A percentile compares a stretch with the other conserved stretches of the same genome.
phyloP scores from a whole-genome alignment of 2,329 filamentous ascomycete species.

The Exserohilum turcica region DNA sequence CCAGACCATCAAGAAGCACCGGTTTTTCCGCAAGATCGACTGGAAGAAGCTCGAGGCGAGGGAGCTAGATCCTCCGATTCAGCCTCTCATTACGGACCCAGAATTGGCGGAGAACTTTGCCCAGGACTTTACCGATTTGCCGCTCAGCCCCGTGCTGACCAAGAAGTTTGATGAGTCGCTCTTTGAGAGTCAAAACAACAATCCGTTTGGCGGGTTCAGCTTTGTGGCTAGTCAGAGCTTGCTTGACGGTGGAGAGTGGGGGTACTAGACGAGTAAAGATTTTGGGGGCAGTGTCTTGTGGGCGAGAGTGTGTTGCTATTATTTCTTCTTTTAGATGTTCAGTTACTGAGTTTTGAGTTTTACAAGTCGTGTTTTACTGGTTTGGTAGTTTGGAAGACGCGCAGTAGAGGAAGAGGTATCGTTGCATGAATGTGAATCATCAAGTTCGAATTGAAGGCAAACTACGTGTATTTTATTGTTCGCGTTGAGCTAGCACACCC shows the following conservation, averaged over 20 bases:
- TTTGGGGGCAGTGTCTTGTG: neutral
- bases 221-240: constrained; percentile 59
- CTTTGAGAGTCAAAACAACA: constrained; percentile 47
- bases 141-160: constrained; percentile 71
- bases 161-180: constrained; percentile 36
- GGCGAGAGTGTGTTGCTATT: neutral
- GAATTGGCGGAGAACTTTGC: constrained; percentile 97
- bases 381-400: neutral
- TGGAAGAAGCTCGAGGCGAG: constrained; percentile 85
- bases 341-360: neutral
- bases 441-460: neutral
- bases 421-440: neutral
- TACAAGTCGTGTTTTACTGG: neutral
- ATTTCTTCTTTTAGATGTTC: neutral
- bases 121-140: constrained; percentile 84
- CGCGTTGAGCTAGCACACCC: neutral
- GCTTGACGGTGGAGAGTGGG: constrained; percentile 48
- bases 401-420: neutral
- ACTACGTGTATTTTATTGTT: constrained; percentile 1
- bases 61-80: constrained; percentile 85
- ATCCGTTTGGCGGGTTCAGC: constrained; percentile 61
- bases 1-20: constrained; percentile 81
- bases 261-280: constrained; percentile 27
- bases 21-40: constrained; percentile 96
- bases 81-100: constrained; percentile 91